These are phyloP conservation scores for Beauveria caledonica DNA, from an alignment of 2,329 filamentous ascomycete genomes.

Conservation along the genomic window DNA sequence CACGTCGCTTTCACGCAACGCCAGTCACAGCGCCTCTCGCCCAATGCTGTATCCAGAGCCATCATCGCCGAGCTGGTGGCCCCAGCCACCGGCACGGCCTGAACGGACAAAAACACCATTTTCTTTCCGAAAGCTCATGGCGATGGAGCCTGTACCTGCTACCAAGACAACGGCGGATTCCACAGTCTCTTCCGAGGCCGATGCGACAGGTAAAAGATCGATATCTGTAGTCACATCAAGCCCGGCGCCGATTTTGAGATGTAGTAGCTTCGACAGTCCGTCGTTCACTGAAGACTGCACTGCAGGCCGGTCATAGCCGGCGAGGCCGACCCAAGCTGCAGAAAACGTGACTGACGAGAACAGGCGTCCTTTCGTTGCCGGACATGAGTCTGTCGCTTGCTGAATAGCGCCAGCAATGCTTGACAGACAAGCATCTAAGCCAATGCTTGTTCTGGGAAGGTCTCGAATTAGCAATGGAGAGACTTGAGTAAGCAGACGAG, in stretches of 20 bases:
- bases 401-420: conserved; percentile 21
- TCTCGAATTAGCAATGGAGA: background rate
- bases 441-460: conserved; percentile 17
- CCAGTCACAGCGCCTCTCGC: conserved; percentile 24
- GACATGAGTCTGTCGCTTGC: conserved; percentile 17
- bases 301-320: conserved; percentile 30
- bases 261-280: conserved; percentile 22
- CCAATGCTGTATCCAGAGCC: conserved; percentile 34
- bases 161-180: conserved; percentile 28
- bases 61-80: conserved; percentile 34
- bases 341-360: conserved; percentile 16
- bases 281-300: conserved; percentile 20
- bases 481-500: background rate
- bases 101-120: conserved; percentile 18
- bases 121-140: conserved; percentile 28
- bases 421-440: conserved; percentile 20
- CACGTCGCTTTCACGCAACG: conserved; percentile 24
- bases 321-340: conserved; percentile 31
- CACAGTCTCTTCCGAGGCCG: conserved; percentile 13
- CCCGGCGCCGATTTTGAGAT: conserved; percentile 14
- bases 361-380: conserved; percentile 9
- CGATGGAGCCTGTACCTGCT: conserved; percentile 34
- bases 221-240: conserved; percentile 32
- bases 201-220: conserved; percentile 26
- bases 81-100: conserved; percentile 35